Percentiles rank a stretch among this genome's conserved stretches.
Evolutionary conservation across 139 green algal species (phyloP).

Genomic region (Auxenochlorella pyrenoidosa): DNA sequence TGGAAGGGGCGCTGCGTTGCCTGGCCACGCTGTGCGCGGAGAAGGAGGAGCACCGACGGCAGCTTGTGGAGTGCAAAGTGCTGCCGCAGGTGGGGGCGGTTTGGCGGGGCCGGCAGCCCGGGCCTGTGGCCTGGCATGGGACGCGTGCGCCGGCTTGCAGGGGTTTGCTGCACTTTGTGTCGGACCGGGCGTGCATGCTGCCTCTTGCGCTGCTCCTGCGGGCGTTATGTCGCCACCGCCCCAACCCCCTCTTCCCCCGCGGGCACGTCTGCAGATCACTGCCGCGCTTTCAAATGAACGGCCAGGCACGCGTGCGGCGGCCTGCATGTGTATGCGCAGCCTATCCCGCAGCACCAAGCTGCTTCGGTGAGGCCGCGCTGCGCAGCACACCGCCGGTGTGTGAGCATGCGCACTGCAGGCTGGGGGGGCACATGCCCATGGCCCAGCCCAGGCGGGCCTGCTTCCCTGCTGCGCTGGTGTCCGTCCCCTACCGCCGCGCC

Average conservation of each 20-base stretch:
- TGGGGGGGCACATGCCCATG: not conserved
- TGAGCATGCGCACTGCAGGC: not conserved
- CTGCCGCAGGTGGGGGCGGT: slow-evolving; percentile 55
- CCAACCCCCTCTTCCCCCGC: too few species aligned
- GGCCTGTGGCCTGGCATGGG: too few species aligned
- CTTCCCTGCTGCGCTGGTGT: not conserved
- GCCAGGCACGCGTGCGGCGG: slow-evolving; percentile 53
- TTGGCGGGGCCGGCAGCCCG: not conserved
- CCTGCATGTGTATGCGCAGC: slow-evolving; percentile 76
- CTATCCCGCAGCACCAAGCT: slow-evolving; percentile 75
- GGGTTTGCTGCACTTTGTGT: too few species aligned
- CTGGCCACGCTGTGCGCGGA: slow-evolving; percentile 71
- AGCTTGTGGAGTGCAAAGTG: slow-evolving; percentile 73
- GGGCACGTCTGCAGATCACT: slow-evolving; percentile 19
- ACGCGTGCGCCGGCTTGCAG: too few species aligned
- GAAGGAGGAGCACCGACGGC: slow-evolving; percentile 61
- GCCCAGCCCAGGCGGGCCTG: too few species aligned
- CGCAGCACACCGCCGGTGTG: not conserved
- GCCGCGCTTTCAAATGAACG: slow-evolving; percentile 49
- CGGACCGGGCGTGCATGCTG: not conserved
- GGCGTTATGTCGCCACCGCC: not conserved
- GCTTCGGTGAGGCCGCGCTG: slow-evolving; percentile 6
- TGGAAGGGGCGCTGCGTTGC: slow-evolving; percentile 66
- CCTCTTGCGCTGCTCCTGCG: not conserved
- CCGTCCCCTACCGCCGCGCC: not conserved